Evolutionary conservation across 2,329 filamentous ascomycete species (phyloP), one percentile per base, ranked within the genome.

Genomic region (Fusarium lateritium): DNA sequence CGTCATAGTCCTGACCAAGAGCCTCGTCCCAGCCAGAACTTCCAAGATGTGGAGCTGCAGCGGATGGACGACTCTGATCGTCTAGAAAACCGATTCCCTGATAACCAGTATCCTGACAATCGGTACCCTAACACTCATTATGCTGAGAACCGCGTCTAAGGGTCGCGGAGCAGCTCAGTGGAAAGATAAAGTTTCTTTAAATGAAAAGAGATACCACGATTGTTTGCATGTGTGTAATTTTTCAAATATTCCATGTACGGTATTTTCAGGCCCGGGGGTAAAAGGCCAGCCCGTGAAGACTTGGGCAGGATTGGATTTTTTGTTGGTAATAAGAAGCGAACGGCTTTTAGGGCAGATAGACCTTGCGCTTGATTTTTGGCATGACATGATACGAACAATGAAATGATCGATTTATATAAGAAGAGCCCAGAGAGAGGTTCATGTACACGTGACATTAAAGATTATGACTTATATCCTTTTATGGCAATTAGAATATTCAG

Each of bases 1-100:
- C 64, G 65, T 17, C 63, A 61, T 6, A 42, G 52, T 17, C 58
- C 55, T 50, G 60, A 61, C 17, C 39, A 67, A 26, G 63, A 67
- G n/a, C 52, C 47, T 21, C 57, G 65, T 40, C 52, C 70, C 19
- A 34, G 64, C 46, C 68, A 69, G 33, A 69, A 47, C 59, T 79
- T 76, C 24, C 72, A 79, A 42, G 76, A 79, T 40, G 78, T 80
- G 14, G 78, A 80, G 63, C 49, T 80, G 21, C 56, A 74, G 24
- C 62, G 65, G 10, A 71, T 73, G 59, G 62, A 72, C 21, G 54
- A 67, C 10, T 56, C 57, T 7, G 62, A 62, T 38, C 66, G 66
- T 22, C 46, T 52, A 10, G 67, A 70, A 19, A 60, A 60, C 21
- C 61, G 65, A 10, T 66, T 69, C 11, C 54, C 65, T 6, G 55